Base-by-base conservation (phyloP, 805 yeast species). In the Ascoidea rubescens region DNA sequence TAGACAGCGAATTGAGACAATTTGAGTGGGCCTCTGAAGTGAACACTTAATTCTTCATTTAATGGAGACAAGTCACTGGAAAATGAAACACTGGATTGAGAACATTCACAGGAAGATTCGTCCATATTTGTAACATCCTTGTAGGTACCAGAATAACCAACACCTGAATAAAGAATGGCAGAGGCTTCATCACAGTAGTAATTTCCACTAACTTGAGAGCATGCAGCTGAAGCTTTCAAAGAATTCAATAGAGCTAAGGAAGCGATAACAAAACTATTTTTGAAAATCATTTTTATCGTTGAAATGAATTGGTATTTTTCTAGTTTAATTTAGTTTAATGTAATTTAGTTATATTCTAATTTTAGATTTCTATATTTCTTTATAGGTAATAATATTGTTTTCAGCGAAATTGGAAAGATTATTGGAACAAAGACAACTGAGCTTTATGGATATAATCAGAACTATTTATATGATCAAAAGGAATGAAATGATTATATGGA, bases 1-100 rank as follows among this genome's bases (percentile, higher is more conserved):
- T 90, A 93, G 52, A 87, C 96, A 67, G 90, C 97, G 64, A 93
- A 88, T 70, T 87, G 87, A 63, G 73, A 70, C 64, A 88, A 78
- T 64, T 78, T 75, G 60, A 88, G 63, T 44, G 96, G 96, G 61
- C 96, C 96, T 74, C 96, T 83, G 74, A 87, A 84, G 68, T 88
- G 96, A 54, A 88, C 81, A 43, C 95, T 82, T 56, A 88, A 71
- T 68, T 88, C 96, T 72, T 87, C 93, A 67, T 87, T 84, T 56
- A 88, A 73, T 45, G 96, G 96, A 52, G 90, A 69, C 67, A 87
- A 68, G 54, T 78, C 61, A 52, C 96, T 96, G 14, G 82, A 72
- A 73, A 88, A 84, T 6, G 81, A 62, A 45, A 61, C 58, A 28
- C 80, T 53, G 50, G 71, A 60, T 57, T 79, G 82, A n/a, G 84